Base-by-base conservation (phyloP, 1,284 basidiomycete species). In the Apiotrichum brassicae region DNA sequence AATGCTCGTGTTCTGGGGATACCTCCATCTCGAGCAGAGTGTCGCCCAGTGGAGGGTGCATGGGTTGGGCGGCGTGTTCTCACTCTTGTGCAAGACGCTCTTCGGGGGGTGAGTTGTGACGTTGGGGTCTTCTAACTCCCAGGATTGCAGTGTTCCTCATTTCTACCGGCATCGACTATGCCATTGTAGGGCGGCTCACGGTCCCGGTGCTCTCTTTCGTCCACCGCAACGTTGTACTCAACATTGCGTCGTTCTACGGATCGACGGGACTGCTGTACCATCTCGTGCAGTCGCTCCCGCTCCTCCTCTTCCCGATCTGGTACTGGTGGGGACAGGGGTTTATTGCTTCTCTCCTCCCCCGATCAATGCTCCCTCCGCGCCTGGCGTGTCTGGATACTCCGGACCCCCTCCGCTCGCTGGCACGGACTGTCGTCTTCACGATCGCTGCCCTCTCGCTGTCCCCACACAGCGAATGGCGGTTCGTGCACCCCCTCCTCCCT, bases 201-300 rank as follows among this genome's bases (percentile, higher is more conserved):
- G 42, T 73, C 25, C 66, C 70, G 1, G 46, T 64, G 7, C 72
- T 79, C 1, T 87, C 85, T 0, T 80, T 93, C 58, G 87, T 92
- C 1, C 80, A 89, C 1, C 71, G 86, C 39, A 90, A 89, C 65
- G 87, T 98, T 65, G 64, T 95, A 24, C 73, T 77, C 35, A 83
- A 85, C 39, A 94, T 97, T 18, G 93, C 95, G 0, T 74, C 85
- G n/a, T 97, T 97, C 68, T 99, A 98, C 66, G 95, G 95, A n/a
- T 74, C 78, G 3, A 88, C 82, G 54, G 75, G 85, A 1, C 86
- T 83, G 81, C 85, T 94, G 64, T 98, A 88, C 70, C 97, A 98
- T 65, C 54, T 97, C 30, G 79, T 81, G 0, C 92, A 97, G 73
- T 92, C 80, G 0, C 62, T 97, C 1, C 93, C 94, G 0, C 80